Percentiles rank a stretch among this genome's conserved stretches.
phyloP scores from a whole-genome alignment of 2,329 filamentous ascomycete genomes.

The Aspergillus tubingensis region DNA sequence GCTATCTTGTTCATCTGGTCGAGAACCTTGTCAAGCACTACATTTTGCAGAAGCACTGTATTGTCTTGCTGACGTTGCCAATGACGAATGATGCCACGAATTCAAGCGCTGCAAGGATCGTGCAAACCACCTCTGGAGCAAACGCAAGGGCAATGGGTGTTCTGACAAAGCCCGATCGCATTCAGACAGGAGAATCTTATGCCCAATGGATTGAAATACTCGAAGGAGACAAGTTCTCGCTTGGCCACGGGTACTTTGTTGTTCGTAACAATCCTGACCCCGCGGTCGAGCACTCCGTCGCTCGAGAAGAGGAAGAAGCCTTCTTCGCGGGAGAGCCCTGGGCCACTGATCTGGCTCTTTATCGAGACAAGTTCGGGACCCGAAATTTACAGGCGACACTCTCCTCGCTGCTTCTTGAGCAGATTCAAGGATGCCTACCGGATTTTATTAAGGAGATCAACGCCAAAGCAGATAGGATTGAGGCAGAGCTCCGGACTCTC shows the following conservation, averaged over 20 bases:
- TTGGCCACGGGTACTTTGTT: slow-evolving; percentile 77
- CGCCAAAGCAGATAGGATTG: slow-evolving; percentile 53
- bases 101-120: slow-evolving; percentile 68
- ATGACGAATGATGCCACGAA: slow-evolving; percentile 79
- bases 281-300: slow-evolving; percentile 47
- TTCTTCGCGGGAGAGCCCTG: slow-evolving; percentile 57
- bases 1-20: slow-evolving; percentile 71
- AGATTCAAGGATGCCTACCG: slow-evolving; percentile 46
- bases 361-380: slow-evolving; percentile 55
- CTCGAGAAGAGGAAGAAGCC: slow-evolving; percentile 50
- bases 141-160: slow-evolving; percentile 68
- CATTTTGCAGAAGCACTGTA: slow-evolving; percentile 66
- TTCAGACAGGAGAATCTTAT: slow-evolving; percentile 55
- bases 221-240: slow-evolving; percentile 59
- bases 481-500: slow-evolving; percentile 57
- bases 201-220: slow-evolving; percentile 67
- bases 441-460: slow-evolving; percentile 45
- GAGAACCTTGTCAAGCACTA: slow-evolving; percentile 70
- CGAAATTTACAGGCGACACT: slow-evolving; percentile 51
- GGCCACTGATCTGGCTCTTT: slow-evolving; percentile 42
- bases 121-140: slow-evolving; percentile 57
- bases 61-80: slow-evolving; percentile 74
- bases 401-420: slow-evolving; percentile 50
- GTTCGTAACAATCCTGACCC: slow-evolving; percentile 61
- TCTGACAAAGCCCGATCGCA: slow-evolving; percentile 79